phyloP scores from a whole-genome alignment of 805 yeast species.

The Suhomyces sp. region DNA sequence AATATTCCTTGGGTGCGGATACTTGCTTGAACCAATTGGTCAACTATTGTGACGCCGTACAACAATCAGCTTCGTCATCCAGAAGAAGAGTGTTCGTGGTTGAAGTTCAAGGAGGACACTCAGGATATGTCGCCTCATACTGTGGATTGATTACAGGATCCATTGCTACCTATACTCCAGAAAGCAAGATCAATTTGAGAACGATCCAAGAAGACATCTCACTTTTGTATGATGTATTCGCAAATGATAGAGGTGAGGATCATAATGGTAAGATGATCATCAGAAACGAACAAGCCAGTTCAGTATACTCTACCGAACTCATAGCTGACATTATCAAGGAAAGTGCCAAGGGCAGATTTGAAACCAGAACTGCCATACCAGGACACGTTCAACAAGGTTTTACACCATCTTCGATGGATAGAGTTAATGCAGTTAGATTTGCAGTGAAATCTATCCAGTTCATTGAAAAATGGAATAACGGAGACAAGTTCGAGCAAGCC shows the following conservation, averaged over 20 bases:
- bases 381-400: constrained; percentile 89
- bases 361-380: constrained; percentile 77
- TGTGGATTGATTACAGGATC: constrained; percentile 73
- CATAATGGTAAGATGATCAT: constrained; percentile 69
- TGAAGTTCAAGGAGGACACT: constrained; percentile 84
- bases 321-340: constrained; percentile 70
- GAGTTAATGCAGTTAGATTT: constrained; percentile 71
- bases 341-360: constrained; percentile 64
- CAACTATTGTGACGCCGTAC: constrained; percentile 74
- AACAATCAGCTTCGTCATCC: constrained; percentile 76
- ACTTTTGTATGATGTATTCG: constrained; percentile 57
- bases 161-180: constrained; percentile 74
- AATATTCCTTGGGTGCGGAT: constrained; percentile 73
- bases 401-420: constrained; percentile 72
- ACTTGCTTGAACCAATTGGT: constrained; percentile 72
- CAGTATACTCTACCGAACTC: constrained; percentile 64
- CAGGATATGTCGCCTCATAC: constrained; percentile 73
- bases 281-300: constrained; percentile 65
- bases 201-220: constrained; percentile 66
- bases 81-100: constrained; percentile 78
- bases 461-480: constrained; percentile 47
- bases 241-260: constrained; percentile 61
- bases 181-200: constrained; percentile 58
- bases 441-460: constrained; percentile 69
- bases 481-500: too few species aligned